Conservation (phyloP, 495 filamentous ascomycete genomes). For the Penicillium bovifimosum region DNA sequence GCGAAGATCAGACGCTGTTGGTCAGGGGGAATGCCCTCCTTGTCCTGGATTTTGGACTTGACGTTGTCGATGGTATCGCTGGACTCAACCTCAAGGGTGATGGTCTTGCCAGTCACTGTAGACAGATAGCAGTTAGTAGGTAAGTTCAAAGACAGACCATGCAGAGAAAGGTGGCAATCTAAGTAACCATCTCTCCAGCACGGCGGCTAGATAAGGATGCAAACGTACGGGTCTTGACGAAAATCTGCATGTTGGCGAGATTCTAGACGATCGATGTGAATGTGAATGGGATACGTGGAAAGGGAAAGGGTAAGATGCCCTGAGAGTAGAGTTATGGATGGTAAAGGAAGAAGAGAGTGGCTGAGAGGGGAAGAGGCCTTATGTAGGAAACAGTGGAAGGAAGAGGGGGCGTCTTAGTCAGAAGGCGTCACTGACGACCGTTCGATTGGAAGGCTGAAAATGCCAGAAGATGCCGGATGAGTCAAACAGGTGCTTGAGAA, state of each 20-base stretch:
- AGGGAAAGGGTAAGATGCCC: background rate
- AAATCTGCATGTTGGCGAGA: conserved; percentile 76
- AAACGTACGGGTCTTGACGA: conserved; percentile 89
- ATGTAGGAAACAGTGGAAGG: conserved; percentile 28
- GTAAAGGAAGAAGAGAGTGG: conserved; percentile 2
- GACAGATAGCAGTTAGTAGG: conserved; percentile 12
- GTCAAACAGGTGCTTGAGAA: conserved; percentile 20
- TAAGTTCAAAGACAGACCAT: conserved; percentile 4
- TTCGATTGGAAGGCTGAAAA: conserved; percentile 21
- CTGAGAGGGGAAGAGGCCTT: conserved; percentile 17
- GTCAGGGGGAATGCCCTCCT: conserved; percentile 97
- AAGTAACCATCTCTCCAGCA: background rate
- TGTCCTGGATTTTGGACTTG: conserved; percentile 98
- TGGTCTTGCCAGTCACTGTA: conserved; percentile 90
- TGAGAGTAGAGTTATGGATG: background rate
- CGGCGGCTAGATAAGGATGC: conserved; percentile 9
- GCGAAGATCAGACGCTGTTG: conserved; percentile 99
- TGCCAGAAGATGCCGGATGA: conserved; percentile 19
- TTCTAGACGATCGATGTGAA: conserved; percentile 16
- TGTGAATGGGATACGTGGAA: background rate
- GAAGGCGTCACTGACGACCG: conserved; percentile 14
- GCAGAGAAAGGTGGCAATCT: background rate
- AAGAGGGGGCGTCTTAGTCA: conserved; percentile 38
- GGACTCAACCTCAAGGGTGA: conserved; percentile 98
- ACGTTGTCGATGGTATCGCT: conserved; percentile 98